These are phyloP conservation scores for Globisporangium paddicum DNA, from an alignment of 352 stramenopile species.

Conservation along the genomic window DNA sequence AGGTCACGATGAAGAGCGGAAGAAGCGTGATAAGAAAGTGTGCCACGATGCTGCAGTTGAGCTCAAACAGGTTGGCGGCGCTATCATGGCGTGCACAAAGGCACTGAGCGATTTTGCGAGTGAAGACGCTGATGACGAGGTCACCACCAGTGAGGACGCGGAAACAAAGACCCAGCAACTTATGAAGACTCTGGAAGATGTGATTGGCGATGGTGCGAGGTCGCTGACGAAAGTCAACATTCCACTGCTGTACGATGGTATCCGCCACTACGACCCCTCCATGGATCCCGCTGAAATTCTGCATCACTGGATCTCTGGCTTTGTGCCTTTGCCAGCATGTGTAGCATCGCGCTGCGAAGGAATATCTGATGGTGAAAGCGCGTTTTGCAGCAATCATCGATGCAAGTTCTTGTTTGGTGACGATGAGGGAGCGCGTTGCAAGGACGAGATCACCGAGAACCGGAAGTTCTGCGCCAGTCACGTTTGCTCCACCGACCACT, in stretches of 20 bases:
- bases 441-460: conserved; percentile 18
- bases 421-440: conserved; percentile 19
- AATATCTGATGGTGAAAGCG: conserved; percentile 23
- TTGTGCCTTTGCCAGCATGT: conserved; percentile 41
- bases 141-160: neutral
- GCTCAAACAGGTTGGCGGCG: conserved; percentile 2
- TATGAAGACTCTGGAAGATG: neutral
- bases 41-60: conserved; percentile 14
- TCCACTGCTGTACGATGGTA: conserved; percentile 29
- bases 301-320: conserved; percentile 51
- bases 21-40: conserved; percentile 10
- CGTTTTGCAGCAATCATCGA: conserved; percentile 22
- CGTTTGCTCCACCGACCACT: conserved; percentile 33
- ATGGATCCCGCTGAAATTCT: conserved; percentile 57
- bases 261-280: conserved; percentile 49
- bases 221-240: conserved; percentile 29
- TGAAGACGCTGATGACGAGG: neutral
- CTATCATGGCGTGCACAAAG: conserved; percentile 4
- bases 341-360: conserved; percentile 22
- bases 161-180: neutral
- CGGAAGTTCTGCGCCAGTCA: conserved; percentile 38
- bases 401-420: conserved; percentile 11
- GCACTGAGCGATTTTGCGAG: neutral
- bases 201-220: neutral
- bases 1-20: neutral